These are phyloP conservation scores for Penicillium cosmopolitanum DNA, from an alignment of 495 filamentous ascomycete genomes.

Conservation along the genomic window DNA sequence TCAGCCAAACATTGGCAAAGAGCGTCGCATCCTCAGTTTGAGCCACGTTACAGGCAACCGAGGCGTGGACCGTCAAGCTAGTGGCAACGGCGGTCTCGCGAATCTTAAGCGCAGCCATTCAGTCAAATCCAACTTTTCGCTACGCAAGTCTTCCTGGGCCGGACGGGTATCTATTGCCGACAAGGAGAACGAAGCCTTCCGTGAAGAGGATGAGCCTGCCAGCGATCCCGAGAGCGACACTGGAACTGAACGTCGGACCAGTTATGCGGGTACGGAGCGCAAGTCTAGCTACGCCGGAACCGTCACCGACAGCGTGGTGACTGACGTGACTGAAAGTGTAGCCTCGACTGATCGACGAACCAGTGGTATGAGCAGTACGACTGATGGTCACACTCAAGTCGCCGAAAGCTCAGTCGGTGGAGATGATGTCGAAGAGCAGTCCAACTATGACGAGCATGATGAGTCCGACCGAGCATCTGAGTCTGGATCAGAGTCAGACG, in stretches of 20 bases:
- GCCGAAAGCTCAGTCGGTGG: constrained; percentile 24
- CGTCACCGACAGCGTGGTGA: constrained; percentile 50
- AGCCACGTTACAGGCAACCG: constrained; percentile 85
- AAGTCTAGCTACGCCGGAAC: constrained; percentile 49
- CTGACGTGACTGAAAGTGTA: constrained; percentile 52
- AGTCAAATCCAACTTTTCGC: constrained; percentile 63
- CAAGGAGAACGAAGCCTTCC: constrained; percentile 65
- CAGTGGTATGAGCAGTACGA: constrained; percentile 50
- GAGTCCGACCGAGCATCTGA: constrained; percentile 8
- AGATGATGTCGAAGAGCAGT: constrained; percentile 6
- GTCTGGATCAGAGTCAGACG: constrained; percentile 18
- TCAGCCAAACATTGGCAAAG: constrained; percentile 50
- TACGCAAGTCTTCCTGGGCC: constrained; percentile 78
- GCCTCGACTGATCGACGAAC: constrained; percentile 52
- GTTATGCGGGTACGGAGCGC: constrained; percentile 39
- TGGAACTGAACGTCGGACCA: constrained; percentile 56
- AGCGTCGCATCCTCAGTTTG: constrained; percentile 82
- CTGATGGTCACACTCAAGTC: constrained; percentile 14
- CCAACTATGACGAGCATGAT: constrained; percentile 13
- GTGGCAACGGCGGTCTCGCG: constrained; percentile 47
- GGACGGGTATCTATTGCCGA: constrained; percentile 53
- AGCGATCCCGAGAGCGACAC: constrained; percentile 52
- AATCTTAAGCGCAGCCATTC: constrained; percentile 71
- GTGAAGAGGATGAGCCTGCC: constrained; percentile 55
- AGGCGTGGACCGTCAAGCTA: constrained; percentile 59